A percentile compares a stretch with the other conserved stretches of the same genome.
Conservation (phyloP, 2,329 filamentous ascomycete genomes). For the Hymenoscyphus occultus region DNA sequence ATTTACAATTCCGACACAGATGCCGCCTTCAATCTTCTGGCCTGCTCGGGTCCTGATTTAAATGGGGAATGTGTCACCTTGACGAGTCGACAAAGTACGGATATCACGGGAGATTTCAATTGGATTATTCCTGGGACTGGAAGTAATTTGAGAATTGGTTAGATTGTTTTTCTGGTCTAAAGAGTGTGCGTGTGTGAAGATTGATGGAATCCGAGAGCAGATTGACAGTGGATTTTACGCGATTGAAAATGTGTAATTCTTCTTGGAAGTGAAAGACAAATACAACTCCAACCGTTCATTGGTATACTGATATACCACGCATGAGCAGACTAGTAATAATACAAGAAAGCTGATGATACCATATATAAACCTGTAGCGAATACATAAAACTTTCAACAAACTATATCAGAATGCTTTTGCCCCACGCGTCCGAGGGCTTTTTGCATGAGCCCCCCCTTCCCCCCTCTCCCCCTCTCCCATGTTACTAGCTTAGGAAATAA, state of each 20-base stretch:
- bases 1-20: background rate
- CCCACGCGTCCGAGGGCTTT: background rate
- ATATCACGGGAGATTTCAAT: background rate
- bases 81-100: background rate
- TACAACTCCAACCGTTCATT: too few species aligned
- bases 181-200: background rate
- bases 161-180: background rate
- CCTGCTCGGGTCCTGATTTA: background rate
- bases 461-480: background rate
- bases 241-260: too few species aligned
- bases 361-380: too few species aligned
- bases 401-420: too few species aligned
- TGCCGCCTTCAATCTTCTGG: background rate
- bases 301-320: too few species aligned
- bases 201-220: background rate
- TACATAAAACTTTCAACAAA: too few species aligned
- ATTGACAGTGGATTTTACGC: too few species aligned
- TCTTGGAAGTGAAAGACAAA: too few species aligned
- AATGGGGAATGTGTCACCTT: background rate
- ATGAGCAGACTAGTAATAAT: too few species aligned
- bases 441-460: background rate
- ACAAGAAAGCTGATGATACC: too few species aligned
- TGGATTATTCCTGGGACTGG: background rate
- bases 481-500: conserved; percentile 31
- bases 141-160: background rate